Evolutionary conservation across 345 rosid species (phyloP), one percentile per base, ranked within the genome.

Genomic region (Eucalyptus coolabah): DNA sequence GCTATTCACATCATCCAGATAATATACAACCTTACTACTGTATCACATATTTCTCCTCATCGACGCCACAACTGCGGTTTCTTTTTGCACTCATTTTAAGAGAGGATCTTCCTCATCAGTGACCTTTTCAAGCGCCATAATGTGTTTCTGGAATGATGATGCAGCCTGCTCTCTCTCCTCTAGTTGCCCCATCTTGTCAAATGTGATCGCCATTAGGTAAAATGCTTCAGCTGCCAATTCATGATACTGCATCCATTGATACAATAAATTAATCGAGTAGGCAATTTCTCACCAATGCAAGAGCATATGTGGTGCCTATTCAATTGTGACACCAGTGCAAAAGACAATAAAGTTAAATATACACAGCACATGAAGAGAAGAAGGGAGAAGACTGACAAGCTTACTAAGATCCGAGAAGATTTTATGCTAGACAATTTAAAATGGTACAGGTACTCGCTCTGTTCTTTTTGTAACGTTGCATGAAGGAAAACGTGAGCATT

Each of bases 171-270:
- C 99, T 90, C 99, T 94, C 88, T 97, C 93, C 86, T 93, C 93
- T 24, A 87, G 26, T 83, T 69, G 91, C 85, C 97, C 97, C 91
- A 97, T 72, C 89, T 95, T 94, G 95, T 97, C 95, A 81, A 87
- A 95, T 72, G 93, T 92, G 63, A 95, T 90, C 50, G 99, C 97
- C 95, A 93, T 95, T 93, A 96, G 92, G 90, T 98, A 97, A 89
- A 93, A 96, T 30, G 97, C 96, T 94, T 97, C 99, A 1, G 98
- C 99, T 59, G 96, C 97, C 91, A 98, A 88, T 92, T 98, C 99
- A 92, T 97, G 99, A 92, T 96, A 97, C 99, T 98, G 98, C 85
- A 26, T 45, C n/a, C 82, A 91, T 19, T 42, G 10, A 50, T 18
- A 23, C 26, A 6, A 59, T 19, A 40, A 21, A 37, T 42, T 21